These are phyloP conservation scores for Penicillium coffeae DNA, from an alignment of 495 filamentous ascomycete species.

Conservation along the genomic window DNA sequence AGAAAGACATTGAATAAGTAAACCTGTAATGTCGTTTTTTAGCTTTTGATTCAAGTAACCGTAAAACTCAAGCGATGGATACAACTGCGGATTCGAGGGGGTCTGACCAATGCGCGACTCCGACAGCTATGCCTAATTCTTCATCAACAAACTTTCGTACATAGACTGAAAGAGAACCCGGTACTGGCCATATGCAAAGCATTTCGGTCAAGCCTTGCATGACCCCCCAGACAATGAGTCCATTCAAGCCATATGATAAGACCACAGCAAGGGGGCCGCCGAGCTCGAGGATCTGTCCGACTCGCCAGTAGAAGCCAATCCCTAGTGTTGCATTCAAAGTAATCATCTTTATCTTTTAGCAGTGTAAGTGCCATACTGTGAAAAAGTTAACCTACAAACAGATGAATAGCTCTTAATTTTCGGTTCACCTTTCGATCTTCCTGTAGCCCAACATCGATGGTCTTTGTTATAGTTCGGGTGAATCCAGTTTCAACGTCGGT, in stretches of 20 bases:
- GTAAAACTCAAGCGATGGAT: no score
- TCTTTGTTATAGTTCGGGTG: not conserved
- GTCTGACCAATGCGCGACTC: conserved; percentile 45
- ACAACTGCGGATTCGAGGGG: no score
- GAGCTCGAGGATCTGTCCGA: conserved; percentile 39
- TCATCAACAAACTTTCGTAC: conserved; percentile 47
- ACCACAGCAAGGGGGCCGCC: conserved; percentile 41
- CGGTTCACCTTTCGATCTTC: conserved; percentile 8
- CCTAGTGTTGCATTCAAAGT: conserved; percentile 44
- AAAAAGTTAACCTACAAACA: conserved; percentile 33
- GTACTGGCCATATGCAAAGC: conserved; percentile 46
- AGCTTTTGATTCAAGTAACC: no score
- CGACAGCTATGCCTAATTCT: conserved; percentile 44
- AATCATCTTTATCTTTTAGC: conserved; percentile 29
- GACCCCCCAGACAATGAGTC: conserved; percentile 36
- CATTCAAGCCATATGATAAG: conserved; percentile 39
- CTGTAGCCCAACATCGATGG: not conserved
- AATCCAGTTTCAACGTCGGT: not conserved
- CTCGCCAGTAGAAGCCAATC: conserved; percentile 44
- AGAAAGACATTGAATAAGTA: conserved; percentile 39
- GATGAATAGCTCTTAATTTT: conserved; percentile 35
- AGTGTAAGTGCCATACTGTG: conserved; percentile 2
- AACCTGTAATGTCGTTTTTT: conserved; percentile 42
- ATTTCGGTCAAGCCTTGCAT: conserved; percentile 50
- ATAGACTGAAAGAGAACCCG: conserved; percentile 43